Percentiles rank a stretch among this genome's conserved stretches.
Conservation (phyloP, 208 protist genomes). For the Trypanosomatidae sp. region DNA sequence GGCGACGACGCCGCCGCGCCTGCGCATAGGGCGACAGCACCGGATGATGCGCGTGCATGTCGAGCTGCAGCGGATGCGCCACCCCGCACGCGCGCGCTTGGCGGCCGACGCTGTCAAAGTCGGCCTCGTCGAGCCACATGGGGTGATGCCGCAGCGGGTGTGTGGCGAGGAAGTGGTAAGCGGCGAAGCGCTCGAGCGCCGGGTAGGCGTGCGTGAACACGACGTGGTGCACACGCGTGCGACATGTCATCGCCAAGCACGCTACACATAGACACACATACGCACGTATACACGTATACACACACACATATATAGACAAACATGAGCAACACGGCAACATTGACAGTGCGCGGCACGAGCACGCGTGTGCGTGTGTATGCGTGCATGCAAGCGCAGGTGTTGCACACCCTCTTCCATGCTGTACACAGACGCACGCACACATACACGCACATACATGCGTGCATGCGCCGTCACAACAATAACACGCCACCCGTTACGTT, state of each 20-base stretch:
- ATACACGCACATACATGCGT: too few species aligned
- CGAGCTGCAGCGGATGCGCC: conserved; percentile 13
- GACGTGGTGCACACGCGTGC: conserved; percentile 7
- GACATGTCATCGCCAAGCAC: conserved; percentile 16
- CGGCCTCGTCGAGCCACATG: conserved; percentile 55
- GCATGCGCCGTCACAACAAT: too few species aligned
- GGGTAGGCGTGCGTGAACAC: conserved; percentile 63
- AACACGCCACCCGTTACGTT: too few species aligned
- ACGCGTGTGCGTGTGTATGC: too few species aligned
- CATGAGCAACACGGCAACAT: too few species aligned
- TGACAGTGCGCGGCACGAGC: too few species aligned
- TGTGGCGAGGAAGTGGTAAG: conserved; percentile 16
- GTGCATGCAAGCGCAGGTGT: too few species aligned
- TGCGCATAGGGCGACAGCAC: conserved; percentile 16
- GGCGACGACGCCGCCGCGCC: not conserved
- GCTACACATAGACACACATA: too few species aligned
- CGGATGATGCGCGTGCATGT: conserved; percentile 31
- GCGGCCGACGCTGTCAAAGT: conserved; percentile 9
- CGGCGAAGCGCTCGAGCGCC: conserved; percentile 31
- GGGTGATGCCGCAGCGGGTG: conserved; percentile 36
- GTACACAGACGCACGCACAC: too few species aligned
- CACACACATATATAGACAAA: too few species aligned
- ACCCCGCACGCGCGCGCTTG: not conserved
- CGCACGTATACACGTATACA: too few species aligned
- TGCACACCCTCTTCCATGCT: too few species aligned